Base-by-base conservation (phyloP, 371 early-diverging fungal genomes). In the Mortierella sp. region DNA sequence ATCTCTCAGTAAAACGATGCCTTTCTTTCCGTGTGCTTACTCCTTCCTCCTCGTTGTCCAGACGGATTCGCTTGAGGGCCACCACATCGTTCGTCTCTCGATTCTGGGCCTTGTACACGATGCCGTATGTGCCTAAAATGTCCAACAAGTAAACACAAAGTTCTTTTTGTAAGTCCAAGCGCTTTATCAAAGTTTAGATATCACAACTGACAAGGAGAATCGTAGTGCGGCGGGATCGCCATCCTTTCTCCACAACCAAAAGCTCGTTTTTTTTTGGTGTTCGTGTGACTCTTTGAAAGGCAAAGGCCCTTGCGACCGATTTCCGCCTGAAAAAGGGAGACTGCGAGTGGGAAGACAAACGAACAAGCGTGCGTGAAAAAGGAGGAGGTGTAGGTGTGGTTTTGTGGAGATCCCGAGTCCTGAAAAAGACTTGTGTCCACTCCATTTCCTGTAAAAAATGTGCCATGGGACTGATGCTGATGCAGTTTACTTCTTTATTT, bases 71-170 rank as follows among this genome's bases (percentile, higher is more conserved):
- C 88, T 99, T 99, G 65, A 99, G 88, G 2, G 99, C 99, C 9
- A 99, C 99, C 6, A 99, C 94, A 82, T 94, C 95, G 77, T 93
- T 93, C 13, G 97, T 96, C 48, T 93, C 95, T 75, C 94, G 89
- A 86, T 97, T 96, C 85, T 94, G 95, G 26, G 99, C 98, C 86
- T 98, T 98, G 89, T 98, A 99, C 1, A 99, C 99, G 64, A 98
- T 94, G 63, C 99, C 99, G 76, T 97, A 97, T 4, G 97, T 96
- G 78, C 97, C 95, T 94, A 65, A n/a, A n/a, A n/a, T n/a, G n/a
- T n/a, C n/a, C n/a, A n/a, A n/a, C n/a, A n/a, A n/a, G n/a, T 22
- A 47, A 47, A 47, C 9, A 50, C 7, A 50, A 22, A 50, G 50
- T 50, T 24, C 50, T 7, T 22, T 50, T 5, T 50, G 7, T n/a